Evolutionary conservation across 106 monocot species (phyloP).

Genomic region (Allium sativum): DNA sequence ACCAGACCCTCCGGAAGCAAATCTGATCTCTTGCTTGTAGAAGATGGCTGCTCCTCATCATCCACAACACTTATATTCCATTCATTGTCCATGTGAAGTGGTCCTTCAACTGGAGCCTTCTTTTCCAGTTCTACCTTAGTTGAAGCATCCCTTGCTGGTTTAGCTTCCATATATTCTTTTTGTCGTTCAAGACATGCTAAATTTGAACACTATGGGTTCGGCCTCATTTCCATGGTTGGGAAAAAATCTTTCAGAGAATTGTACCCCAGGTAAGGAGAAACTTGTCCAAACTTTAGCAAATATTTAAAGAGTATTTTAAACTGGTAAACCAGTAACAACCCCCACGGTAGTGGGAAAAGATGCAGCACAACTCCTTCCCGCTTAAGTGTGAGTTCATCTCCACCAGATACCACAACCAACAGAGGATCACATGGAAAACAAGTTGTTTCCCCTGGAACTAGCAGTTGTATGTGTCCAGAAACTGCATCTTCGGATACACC

Average conservation of each 20-base stretch:
- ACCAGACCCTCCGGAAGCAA: conserved; percentile 72
- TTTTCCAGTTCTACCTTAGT: conserved; percentile 72
- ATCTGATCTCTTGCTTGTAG: conserved; percentile 24
- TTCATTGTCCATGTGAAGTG: conserved; percentile 83
- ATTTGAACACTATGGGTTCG: conserved; percentile 91
- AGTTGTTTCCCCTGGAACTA: too few relatives aligned
- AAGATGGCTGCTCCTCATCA: conserved; percentile 29
- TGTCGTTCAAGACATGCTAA: conserved; percentile 78
- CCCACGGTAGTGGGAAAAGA: conserved; percentile 99
- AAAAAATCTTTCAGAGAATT: conserved; percentile 95
- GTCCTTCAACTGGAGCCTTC: conserved; percentile 33
- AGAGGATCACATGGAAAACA: too few relatives aligned
- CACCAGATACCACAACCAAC: conserved; percentile 96
- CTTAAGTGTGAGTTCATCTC: conserved; percentile 92
- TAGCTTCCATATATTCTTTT: conserved; percentile 62
- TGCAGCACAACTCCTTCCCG: conserved; percentile 98
- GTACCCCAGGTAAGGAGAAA: conserved; percentile 97
- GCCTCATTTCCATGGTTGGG: conserved; percentile 92
- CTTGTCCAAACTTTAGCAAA: conserved; percentile 86
- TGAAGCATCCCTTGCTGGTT: conserved; percentile 87
- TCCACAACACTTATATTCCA: conserved; percentile 94
- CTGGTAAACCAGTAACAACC: conserved; percentile 84
- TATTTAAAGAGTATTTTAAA: conserved; percentile 92
- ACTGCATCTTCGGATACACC: too few relatives aligned
- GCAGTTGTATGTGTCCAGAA: too few relatives aligned